Base-by-base conservation (phyloP, 2,329 filamentous ascomycete species). In the Didymella pinodella region DNA sequence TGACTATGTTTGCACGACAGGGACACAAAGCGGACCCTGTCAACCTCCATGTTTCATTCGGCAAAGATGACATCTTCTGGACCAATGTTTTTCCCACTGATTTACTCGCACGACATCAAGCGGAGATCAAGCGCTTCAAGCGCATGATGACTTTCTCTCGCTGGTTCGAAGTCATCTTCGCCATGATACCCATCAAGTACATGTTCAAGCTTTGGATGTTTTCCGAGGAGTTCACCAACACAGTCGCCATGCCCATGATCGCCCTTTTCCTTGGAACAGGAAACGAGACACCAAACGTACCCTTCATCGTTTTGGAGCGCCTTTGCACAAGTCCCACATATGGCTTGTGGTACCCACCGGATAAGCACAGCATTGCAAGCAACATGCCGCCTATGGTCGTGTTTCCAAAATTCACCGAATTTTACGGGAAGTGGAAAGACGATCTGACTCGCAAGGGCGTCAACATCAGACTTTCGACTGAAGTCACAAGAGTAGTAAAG, bases 201-300 rank as follows among this genome's bases (percentile, higher is more conserved):
- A 83, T 92, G 72, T 81, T 92, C 65, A 85, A 85, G 55, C 74
- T 91, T 49, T 91, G 90, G 75, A 78, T 86, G 56, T 92, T 92
- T 76, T 88, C 82, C 55, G 82, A 85, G 10, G 88, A 90, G 54
- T 93, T 92, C 70, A 85, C 84, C 16, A 88, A 92, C 68, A 87
- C 86, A 34, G 88, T 92, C 75, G 86, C 89, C 0, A 82, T 90
- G 57, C 90, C 90, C 0, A 85, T 92, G 72, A 85, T 91, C 31
- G 90, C 90, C 0, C 79, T 92, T 1, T 92, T 93, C 70, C 79
- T 92, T 0, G 90, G 90, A 0, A 92, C 90, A 6, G 89, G 90
- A 1, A 92, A 92, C 65, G 88, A 90, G 66, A 90, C 89, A 0
- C 86, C 89, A 0, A 86, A 91, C 62, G 89, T 92, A 0, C 86